Conservation (phyloP, 345 rosid species). For the Luvunga scandens region DNA sequence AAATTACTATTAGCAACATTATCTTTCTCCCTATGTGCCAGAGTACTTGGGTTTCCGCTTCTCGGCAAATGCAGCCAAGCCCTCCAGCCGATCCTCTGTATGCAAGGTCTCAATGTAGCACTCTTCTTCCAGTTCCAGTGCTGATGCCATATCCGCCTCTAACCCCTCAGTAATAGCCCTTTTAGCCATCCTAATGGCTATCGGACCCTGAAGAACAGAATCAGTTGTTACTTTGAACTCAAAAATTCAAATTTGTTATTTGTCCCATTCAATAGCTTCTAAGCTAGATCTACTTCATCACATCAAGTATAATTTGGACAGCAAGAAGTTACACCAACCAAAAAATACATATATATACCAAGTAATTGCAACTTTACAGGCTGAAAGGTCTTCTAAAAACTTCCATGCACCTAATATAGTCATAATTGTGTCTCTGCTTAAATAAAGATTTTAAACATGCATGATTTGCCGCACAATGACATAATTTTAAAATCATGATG, state of each 20-base stretch:
- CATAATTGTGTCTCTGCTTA: background rate
- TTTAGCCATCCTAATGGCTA: slow-evolving; percentile 82
- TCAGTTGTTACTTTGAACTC: background rate
- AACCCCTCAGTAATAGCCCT: slow-evolving; percentile 71
- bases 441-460: background rate
- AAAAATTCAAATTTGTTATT: background rate
- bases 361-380: background rate
- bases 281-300: background rate
- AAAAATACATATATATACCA: background rate
- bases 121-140: slow-evolving; percentile 70
- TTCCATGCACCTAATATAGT: background rate
- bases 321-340: background rate
- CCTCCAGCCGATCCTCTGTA: slow-evolving; percentile 82
- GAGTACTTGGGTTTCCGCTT: slow-evolving; percentile 71
- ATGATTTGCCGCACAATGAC: background rate
- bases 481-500: background rate
- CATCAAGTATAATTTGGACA: background rate
- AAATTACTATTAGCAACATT: background rate
- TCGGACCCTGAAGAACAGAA: slow-evolving; percentile 56
- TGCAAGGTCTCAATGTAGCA: slow-evolving; percentile 58
- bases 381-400: background rate
- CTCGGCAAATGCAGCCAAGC: slow-evolving; percentile 88
- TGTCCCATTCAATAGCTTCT: background rate
- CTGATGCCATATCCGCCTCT: slow-evolving; percentile 54
- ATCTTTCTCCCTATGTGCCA: slow-evolving; percentile 34